Conservation (phyloP, 2,329 filamentous ascomycete species). For the Hypoxylon sp. region DNA sequence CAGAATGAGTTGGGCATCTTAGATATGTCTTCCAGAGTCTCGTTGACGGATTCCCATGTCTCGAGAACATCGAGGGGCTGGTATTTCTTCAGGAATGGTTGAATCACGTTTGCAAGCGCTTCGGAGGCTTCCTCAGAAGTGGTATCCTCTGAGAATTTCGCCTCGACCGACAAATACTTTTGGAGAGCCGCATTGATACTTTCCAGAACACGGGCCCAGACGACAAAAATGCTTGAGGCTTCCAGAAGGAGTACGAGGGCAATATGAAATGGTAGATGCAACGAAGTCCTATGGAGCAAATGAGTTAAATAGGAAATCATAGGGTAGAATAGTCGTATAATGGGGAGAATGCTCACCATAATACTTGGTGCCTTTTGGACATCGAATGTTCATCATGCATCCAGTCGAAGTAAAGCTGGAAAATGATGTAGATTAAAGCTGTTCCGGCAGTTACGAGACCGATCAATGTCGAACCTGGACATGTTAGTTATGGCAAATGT, state of each 20-base stretch:
- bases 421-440: conserved; percentile 62
- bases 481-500: conserved; percentile 30
- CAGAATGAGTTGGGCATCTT: conserved; percentile 46
- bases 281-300: conserved; percentile 57
- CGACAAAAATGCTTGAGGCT: conserved; percentile 70
- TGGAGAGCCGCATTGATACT: conserved; percentile 34
- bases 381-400: conserved; percentile 72
- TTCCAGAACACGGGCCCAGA: conserved; percentile 59
- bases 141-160: conserved; percentile 9
- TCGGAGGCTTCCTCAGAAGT: conserved; percentile 44
- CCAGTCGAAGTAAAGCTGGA: conserved; percentile 71
- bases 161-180: conserved; percentile 26
- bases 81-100: conserved; percentile 53
- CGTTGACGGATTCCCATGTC: conserved; percentile 39
- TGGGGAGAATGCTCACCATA: conserved; percentile 55
- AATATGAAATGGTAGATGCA: conserved; percentile 76
- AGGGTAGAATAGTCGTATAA: background rate
- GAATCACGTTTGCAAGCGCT: conserved; percentile 35
- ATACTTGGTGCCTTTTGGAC: conserved; percentile 69
- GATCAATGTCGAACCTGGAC: conserved; percentile 56
- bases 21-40: conserved; percentile 42
- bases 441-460: conserved; percentile 59
- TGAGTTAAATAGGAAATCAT: conserved; percentile 1
- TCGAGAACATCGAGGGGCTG: conserved; percentile 44
- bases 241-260: conserved; percentile 75